These are phyloP conservation scores for Coemansia sp. DNA, from an alignment of 192 early-diverging fungal genomes.

Conservation along the genomic window DNA sequence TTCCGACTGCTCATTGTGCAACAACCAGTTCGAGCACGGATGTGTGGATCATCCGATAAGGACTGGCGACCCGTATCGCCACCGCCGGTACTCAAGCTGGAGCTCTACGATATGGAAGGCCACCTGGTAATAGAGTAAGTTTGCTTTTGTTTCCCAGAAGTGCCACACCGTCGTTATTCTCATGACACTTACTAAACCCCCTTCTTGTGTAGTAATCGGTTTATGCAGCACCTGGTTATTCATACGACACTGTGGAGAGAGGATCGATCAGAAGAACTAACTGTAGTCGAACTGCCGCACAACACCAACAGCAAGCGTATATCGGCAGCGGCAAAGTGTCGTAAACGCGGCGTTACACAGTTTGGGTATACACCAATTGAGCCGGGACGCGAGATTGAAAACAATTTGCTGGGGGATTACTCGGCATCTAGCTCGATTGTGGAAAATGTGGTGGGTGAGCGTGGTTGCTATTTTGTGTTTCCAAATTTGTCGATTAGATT, in stretches of 20 bases:
- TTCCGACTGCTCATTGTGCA: conserved; percentile 69
- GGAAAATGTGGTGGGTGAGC: conserved; percentile 57
- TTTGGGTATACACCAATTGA: conserved; percentile 29
- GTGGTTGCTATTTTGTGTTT: conserved; percentile 78
- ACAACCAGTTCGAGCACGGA: conserved; percentile 73
- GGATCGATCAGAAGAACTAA: conserved; percentile 40
- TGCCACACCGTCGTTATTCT: background rate
- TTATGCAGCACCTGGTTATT: conserved; percentile 56
- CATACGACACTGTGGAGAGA: conserved; percentile 55
- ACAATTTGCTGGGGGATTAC: conserved; percentile 50
- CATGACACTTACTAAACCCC: background rate
- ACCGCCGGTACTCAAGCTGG: conserved; percentile 72
- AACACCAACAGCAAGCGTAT: conserved; percentile 57
- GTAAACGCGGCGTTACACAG: conserved; percentile 51
- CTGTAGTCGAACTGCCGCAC: conserved; percentile 48
- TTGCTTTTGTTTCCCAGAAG: too few species aligned
- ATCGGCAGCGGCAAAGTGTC: conserved; percentile 55
- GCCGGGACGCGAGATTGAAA: conserved; percentile 48
- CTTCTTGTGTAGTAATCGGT: conserved; percentile 20
- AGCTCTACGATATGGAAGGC: conserved; percentile 61
- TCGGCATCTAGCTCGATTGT: conserved; percentile 48
- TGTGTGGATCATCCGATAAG: conserved; percentile 84
- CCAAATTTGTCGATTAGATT: conserved; percentile 76
- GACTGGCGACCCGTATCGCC: conserved; percentile 79
- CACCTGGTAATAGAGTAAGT: conserved; percentile 48